Base-by-base conservation (phyloP, 371 early-diverging fungal genomes). In the Mucor plumbeus region DNA sequence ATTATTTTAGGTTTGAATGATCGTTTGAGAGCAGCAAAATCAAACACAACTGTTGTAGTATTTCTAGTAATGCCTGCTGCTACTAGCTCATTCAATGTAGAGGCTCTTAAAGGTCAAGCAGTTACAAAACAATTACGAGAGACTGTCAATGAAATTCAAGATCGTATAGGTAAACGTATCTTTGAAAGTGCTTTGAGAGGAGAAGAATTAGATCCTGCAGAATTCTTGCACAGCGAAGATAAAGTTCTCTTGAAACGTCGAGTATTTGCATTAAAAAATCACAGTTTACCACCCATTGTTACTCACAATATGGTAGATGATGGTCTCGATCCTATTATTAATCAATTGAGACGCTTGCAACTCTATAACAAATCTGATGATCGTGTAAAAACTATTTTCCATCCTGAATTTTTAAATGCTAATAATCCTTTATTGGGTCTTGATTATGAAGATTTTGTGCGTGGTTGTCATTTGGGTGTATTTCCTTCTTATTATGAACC, bases 401-500 rank as follows among this genome's bases (percentile, higher is more conserved):
- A 98, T 69, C 98, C 98, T 35, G 97, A 98, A 76, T 98, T 97
- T 74, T 78, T 98, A 65, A 96, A 91, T 80, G 86, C 94, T 56
- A 97, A 94, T 85, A 96, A 94, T 82, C 98, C 98, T 0, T 75
- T 98, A 7, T 80, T 98, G 44, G 88, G 91, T 5, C 83, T 98
- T 39, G 98, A 98, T 72, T 98, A 98, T 77, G 98, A 98, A 69
- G 97, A 98, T 53, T 98, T 98, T 82, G 95, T 98, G 34, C 92
- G 98, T 64, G 98, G 97, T 36, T 95, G 95, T 66, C 97, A 98
- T 72, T 72, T 98, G 68, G 98, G 98, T 65, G 97, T 98, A 9
- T 98, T 98, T 81, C 96, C 97, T 5, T 89, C 89, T 31, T 98
- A 96, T 80, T 98, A 98, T 81, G 98, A 98, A 78, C 98, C 98